These are phyloP conservation scores for Ceriops tagal DNA, from an alignment of 345 rosid genomes.

Conservation along the genomic window DNA sequence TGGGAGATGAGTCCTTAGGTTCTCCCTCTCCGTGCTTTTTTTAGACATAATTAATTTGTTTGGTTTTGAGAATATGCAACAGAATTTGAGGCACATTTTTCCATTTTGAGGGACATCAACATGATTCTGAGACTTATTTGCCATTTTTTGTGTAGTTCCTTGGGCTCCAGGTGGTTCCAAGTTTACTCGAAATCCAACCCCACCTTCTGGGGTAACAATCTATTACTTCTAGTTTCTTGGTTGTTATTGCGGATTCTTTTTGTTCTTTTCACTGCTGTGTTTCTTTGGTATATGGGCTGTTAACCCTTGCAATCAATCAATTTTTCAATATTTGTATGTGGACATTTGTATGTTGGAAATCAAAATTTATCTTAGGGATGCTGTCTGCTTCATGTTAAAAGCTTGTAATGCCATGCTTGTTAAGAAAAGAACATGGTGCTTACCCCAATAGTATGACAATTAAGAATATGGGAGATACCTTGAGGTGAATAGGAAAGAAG, in stretches of 20 bases:
- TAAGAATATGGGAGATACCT: too few relatives aligned
- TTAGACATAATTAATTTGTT: not conserved
- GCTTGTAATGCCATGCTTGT: too few relatives aligned
- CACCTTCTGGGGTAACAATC: slow-evolving; percentile 90
- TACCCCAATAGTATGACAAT: too few relatives aligned
- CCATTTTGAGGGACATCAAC: not conserved
- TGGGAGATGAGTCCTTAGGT: too few relatives aligned
- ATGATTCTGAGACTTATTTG: slow-evolving; percentile 5
- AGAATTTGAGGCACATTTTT: not conserved
- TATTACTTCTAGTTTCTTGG: not conserved
- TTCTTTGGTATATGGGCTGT: too few relatives aligned
- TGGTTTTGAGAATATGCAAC: slow-evolving; percentile 3
- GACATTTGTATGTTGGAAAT: too few relatives aligned
- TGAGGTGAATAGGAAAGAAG: too few relatives aligned
- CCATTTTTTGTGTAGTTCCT: slow-evolving; percentile 59
- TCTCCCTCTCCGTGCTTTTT: not conserved
- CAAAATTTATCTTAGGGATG: too few relatives aligned
- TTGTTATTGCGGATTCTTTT: slow-evolving; percentile 2
- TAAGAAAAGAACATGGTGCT: too few relatives aligned
- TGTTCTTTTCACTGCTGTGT: not conserved
- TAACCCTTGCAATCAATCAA: too few relatives aligned
- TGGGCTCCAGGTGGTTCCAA: slow-evolving; percentile 99
- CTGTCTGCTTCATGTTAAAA: too few relatives aligned
- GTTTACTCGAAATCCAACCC: slow-evolving; percentile 91
- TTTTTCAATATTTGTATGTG: too few relatives aligned